Evolutionary conservation across 352 stramenopile species (phyloP).

Genomic region (Pythium sukuiense): DNA sequence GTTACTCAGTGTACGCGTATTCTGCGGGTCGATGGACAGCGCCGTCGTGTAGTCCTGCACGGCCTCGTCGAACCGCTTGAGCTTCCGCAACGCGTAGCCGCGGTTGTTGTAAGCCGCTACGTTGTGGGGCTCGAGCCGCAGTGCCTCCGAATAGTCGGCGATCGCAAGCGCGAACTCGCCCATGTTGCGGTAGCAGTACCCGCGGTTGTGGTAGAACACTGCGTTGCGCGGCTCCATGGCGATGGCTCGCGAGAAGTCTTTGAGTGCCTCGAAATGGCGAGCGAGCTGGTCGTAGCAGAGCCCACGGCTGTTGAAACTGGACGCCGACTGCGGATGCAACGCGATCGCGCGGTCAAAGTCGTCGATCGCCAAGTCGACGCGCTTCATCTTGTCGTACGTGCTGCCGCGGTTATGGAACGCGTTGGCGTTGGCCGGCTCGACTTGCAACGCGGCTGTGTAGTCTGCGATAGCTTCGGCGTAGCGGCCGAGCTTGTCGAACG

Average conservation of each 20-base stretch:
- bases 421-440: slow-evolving; percentile 78
- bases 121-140: slow-evolving; percentile 67
- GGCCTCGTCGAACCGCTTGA: slow-evolving; percentile 60
- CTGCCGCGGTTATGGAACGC: slow-evolving; percentile 84
- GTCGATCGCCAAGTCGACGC: slow-evolving; percentile 50
- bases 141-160: slow-evolving; percentile 61
- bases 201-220: slow-evolving; percentile 86
- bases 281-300: slow-evolving; percentile 76
- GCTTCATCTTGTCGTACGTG: slow-evolving; percentile 79
- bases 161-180: slow-evolving; percentile 70
- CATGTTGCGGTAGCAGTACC: slow-evolving; percentile 83
- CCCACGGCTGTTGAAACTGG: slow-evolving; percentile 81
- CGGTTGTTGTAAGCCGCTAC: slow-evolving; percentile 83
- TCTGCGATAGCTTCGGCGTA: slow-evolving; percentile 68
- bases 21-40: slow-evolving; percentile 67
- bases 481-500: slow-evolving; percentile 75
- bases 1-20: slow-evolving; percentile 83
- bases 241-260: slow-evolving; percentile 72
- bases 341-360: slow-evolving; percentile 71
- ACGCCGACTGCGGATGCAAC: slow-evolving; percentile 56
- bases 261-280: slow-evolving; percentile 56
- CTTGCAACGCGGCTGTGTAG: slow-evolving; percentile 67
- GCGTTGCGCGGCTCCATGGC: slow-evolving; percentile 68
- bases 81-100: slow-evolving; percentile 81
- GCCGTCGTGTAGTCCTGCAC: slow-evolving; percentile 77